Percentiles rank a stretch among this genome's conserved stretches.
These are phyloP conservation scores for Rhodotorula sp. DNA, from an alignment of 1,284 basidiomycete genomes.

Conservation along the genomic window DNA sequence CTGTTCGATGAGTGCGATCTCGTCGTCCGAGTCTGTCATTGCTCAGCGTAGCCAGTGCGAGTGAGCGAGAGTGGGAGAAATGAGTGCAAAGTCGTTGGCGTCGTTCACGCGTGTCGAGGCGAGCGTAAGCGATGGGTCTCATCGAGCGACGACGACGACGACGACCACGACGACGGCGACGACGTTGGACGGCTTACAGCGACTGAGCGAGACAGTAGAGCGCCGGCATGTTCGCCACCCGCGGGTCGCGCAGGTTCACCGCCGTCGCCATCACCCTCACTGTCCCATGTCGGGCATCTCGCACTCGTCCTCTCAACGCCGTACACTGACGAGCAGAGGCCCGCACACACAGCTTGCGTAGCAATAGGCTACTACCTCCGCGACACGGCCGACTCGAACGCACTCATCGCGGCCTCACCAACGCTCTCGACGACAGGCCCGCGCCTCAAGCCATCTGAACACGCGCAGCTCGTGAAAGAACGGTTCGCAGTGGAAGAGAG, in stretches of 20 bases:
- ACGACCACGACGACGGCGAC: no score
- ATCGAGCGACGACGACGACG: no score
- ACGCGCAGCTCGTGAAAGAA: neutral
- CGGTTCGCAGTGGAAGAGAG: constrained; percentile 1
- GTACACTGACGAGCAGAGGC: neutral
- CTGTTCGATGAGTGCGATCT: neutral
- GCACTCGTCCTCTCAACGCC: neutral
- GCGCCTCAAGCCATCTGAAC: neutral
- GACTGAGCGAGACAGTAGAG: no score
- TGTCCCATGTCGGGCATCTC: constrained; percentile 21
- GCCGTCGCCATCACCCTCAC: constrained; percentile 5
- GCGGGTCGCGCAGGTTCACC: no score
- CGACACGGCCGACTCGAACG: constrained; percentile 5
- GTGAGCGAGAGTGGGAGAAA: no score
- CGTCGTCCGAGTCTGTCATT: no score
- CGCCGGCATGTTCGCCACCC: no score
- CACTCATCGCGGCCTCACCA: constrained; percentile 1
- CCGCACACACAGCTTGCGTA: constrained; percentile 17
- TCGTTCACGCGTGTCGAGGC: no score
- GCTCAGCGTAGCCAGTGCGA: no score
- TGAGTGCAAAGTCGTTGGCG: no score
- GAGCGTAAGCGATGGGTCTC: no score
- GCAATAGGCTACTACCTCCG: constrained; percentile 32
- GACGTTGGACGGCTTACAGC: no score
- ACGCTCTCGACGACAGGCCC: neutral